Evolutionary conservation across 192 early-diverging fungal genomes (phyloP).

Genomic region (Spizellomyces sp.): DNA sequence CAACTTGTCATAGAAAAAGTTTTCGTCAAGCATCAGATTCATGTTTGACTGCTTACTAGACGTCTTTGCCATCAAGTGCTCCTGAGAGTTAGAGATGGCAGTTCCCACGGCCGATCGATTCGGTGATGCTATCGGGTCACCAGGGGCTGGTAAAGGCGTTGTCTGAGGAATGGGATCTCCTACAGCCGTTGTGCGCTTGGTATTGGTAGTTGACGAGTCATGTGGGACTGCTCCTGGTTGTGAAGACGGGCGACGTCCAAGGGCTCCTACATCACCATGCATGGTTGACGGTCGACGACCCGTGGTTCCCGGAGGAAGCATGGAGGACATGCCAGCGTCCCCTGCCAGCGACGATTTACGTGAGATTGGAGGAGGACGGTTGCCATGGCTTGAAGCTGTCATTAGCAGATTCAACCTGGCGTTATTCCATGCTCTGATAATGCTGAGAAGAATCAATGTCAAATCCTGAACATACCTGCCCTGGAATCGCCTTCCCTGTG

Average conservation of each 20-base stretch:
- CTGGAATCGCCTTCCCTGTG: no score
- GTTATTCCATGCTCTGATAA: no score
- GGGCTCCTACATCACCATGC: not conserved
- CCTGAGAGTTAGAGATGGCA: constrained; percentile 12
- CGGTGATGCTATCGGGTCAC: constrained; percentile 18
- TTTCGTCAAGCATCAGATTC: constrained; percentile 17
- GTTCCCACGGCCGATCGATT: constrained; percentile 5
- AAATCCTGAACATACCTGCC: no score
- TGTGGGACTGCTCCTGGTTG: not conserved
- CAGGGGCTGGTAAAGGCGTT: constrained; percentile 7
- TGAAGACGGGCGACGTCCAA: not conserved
- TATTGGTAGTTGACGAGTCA: constrained; percentile 4
- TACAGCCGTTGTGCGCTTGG: constrained; percentile 11
- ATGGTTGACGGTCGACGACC: not conserved
- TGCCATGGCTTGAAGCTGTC: no score
- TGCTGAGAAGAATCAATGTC: no score
- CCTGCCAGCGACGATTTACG: no score
- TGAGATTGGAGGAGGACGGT: no score
- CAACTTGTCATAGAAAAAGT: constrained; percentile 28
- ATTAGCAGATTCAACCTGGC: no score
- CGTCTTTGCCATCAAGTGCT: not conserved
- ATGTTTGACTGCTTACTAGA: not conserved
- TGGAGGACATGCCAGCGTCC: not conserved
- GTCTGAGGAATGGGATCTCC: constrained; percentile 22
- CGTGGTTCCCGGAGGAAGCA: not conserved